These are phyloP conservation scores for Gracilaria domingensis DNA, from an alignment of 23 red algal species.

Conservation along the genomic window DNA sequence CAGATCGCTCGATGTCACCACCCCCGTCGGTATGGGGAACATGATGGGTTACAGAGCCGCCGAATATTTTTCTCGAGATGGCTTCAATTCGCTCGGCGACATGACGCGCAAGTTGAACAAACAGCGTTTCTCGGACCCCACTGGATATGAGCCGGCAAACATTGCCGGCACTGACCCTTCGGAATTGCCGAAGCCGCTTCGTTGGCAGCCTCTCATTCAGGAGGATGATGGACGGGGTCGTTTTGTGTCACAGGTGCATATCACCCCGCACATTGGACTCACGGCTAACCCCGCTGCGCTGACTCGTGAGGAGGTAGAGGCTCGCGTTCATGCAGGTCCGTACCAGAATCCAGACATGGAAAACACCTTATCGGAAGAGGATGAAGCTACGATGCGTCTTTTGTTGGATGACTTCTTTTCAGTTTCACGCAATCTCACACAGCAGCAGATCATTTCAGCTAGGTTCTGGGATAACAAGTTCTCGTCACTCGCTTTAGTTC, in stretches of 20 bases:
- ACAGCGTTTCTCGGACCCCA: conserved; percentile 25
- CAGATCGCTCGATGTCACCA: conserved; percentile 36
- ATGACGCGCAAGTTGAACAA: conserved; percentile 14
- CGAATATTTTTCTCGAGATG: conserved; percentile 33
- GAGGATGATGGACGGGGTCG: conserved; percentile 42
- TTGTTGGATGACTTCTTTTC: conserved; percentile 5
- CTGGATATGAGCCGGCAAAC: conserved; percentile 22
- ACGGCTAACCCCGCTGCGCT: conserved; percentile 40
- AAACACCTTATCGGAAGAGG: not conserved
- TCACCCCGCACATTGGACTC: conserved; percentile 31
- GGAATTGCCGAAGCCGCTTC: conserved; percentile 22
- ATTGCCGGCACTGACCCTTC: conserved; percentile 3
- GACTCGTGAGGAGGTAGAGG: conserved; percentile 5
- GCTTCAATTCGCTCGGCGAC: conserved; percentile 42
- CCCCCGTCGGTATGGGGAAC: conserved; percentile 16
- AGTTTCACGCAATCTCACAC: conserved; percentile 21
- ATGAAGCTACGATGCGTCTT: not conserved
- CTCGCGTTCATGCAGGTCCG: not conserved
- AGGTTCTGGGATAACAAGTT: conserved; percentile 38
- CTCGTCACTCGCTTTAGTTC: conserved; percentile 10
- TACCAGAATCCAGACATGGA: conserved; percentile 2
- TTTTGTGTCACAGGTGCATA: conserved; percentile 30
- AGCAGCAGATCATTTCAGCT: not conserved
- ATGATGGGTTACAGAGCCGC: not conserved
- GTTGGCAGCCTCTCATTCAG: conserved; percentile 43